Evolutionary conservation across 768 basidiomycete species (phyloP).

Genomic region (Macrolepiota dolichaula): DNA sequence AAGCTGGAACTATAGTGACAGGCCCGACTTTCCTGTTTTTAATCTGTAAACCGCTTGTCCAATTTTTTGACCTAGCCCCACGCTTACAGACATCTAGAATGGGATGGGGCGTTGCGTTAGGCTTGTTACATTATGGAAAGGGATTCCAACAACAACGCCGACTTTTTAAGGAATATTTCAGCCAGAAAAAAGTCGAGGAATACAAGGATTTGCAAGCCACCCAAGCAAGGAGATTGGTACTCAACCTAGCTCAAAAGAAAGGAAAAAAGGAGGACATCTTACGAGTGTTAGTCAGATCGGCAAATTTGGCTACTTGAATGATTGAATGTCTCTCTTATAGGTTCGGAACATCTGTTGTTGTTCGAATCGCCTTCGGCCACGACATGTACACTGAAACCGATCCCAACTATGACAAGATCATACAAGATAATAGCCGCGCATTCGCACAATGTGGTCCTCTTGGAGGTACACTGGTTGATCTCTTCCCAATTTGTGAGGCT

Average conservation of each 20-base stretch:
- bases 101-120: background rate
- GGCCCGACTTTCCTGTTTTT: background rate
- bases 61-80: too few species aligned
- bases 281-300: background rate
- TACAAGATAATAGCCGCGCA: background rate
- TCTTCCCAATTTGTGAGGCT: constrained; percentile 7
- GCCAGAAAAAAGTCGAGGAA: background rate
- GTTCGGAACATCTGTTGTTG: background rate
- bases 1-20: constrained; percentile 14
- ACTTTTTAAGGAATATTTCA: constrained; percentile 1
- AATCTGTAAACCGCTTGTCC: background rate
- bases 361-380: background rate
- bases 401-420: background rate
- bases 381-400: background rate
- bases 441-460: constrained; percentile 2
- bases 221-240: background rate
- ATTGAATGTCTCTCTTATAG: background rate
- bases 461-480: constrained; percentile 6
- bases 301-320: background rate
- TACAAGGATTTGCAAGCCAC: background rate
- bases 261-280: background rate
- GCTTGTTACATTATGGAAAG: background rate
- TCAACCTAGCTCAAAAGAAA: background rate
- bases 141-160: constrained; percentile 3
- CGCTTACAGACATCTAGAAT: background rate